phyloP scores from a whole-genome alignment of 2,329 filamentous ascomycete genomes.

The Knoxdaviesia proteae region DNA sequence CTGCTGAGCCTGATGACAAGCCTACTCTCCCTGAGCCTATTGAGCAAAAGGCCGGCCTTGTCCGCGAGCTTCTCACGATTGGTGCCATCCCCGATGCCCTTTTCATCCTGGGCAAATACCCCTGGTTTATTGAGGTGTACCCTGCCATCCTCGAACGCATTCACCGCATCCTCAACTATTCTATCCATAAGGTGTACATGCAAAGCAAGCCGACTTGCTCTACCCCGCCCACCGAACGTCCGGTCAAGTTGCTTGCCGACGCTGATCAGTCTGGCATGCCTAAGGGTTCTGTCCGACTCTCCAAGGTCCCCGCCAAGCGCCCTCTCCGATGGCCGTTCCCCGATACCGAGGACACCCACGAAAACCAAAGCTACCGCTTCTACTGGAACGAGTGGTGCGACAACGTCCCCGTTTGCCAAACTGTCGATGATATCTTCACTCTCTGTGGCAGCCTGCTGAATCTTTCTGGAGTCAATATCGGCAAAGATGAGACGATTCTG shows the following conservation, averaged over 20 bases:
- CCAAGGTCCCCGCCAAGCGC: conserved; percentile 38
- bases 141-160: conserved; percentile 62
- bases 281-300: conserved; percentile 47
- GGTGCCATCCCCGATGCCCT: conserved; percentile 84
- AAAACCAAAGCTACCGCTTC: conserved; percentile 66
- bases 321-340: conserved; percentile 66
- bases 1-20: conserved; percentile 23
- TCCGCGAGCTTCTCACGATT: conserved; percentile 73
- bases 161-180: conserved; percentile 69
- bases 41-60: conserved; percentile 72
- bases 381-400: conserved; percentile 98
- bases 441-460: conserved; percentile 72
- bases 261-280: conserved; percentile 44
- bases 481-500: conserved; percentile 57
- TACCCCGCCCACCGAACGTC: conserved; percentile 12
- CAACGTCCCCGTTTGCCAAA: conserved; percentile 79
- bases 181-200: conserved; percentile 49
- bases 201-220: conserved; percentile 19
- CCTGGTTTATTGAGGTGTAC: conserved; percentile 75
- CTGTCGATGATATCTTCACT: conserved; percentile 73
- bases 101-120: conserved; percentile 78
- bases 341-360: conserved; percentile 55
- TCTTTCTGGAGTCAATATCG: conserved; percentile 72
- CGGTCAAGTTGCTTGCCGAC: conserved; percentile 24
- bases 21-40: conserved; percentile 44